A percentile compares a stretch with the other conserved stretches of the same genome.
These are phyloP conservation scores for Mycena indigotica DNA, from an alignment of 768 basidiomycete species.

Conservation along the genomic window DNA sequence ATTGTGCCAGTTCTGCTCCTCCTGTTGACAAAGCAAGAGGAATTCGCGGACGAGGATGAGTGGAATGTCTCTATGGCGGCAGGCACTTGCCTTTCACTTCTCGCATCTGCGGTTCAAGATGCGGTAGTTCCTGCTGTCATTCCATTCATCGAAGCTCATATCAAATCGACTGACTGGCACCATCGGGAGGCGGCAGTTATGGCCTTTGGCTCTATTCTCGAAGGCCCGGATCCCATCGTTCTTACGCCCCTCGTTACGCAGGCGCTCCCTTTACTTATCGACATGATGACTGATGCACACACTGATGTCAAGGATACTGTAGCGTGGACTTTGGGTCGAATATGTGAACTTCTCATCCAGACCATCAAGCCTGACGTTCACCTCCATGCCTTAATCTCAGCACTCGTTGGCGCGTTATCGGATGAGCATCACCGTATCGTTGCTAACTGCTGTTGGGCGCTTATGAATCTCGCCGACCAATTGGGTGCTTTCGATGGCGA, in stretches of 20 bases:
- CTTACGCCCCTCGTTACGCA: slow-evolving; percentile 91
- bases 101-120: slow-evolving; percentile 90
- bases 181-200: slow-evolving; percentile 96
- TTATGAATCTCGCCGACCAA: slow-evolving; percentile 95
- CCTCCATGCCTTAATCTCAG: slow-evolving; percentile 78
- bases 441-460: slow-evolving; percentile 92
- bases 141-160: slow-evolving; percentile 97
- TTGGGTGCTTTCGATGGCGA: slow-evolving; percentile 69
- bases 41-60: slow-evolving; percentile 97
- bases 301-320: slow-evolving; percentile 93
- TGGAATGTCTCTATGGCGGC: slow-evolving; percentile 99
- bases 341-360: slow-evolving; percentile 85
- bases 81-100: slow-evolving; percentile 84
- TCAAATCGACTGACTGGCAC: slow-evolving; percentile 92
- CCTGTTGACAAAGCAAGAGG: slow-evolving; percentile 90
- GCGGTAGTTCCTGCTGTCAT: slow-evolving; percentile 90
- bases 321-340: slow-evolving; percentile 95
- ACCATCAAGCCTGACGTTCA: slow-evolving; percentile 90
- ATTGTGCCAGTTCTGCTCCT: slow-evolving; percentile 90
- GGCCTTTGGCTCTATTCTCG: slow-evolving; percentile 97
- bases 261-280: slow-evolving; percentile 90
- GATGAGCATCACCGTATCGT: slow-evolving; percentile 79
- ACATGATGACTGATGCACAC: slow-evolving; percentile 90
- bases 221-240: slow-evolving; percentile 88
- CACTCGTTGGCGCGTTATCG: slow-evolving; percentile 77